Evolutionary conservation across 2,329 filamentous ascomycete species (phyloP), one percentile per base, ranked within the genome.

Genomic region (Hymenoscyphus occultus): DNA sequence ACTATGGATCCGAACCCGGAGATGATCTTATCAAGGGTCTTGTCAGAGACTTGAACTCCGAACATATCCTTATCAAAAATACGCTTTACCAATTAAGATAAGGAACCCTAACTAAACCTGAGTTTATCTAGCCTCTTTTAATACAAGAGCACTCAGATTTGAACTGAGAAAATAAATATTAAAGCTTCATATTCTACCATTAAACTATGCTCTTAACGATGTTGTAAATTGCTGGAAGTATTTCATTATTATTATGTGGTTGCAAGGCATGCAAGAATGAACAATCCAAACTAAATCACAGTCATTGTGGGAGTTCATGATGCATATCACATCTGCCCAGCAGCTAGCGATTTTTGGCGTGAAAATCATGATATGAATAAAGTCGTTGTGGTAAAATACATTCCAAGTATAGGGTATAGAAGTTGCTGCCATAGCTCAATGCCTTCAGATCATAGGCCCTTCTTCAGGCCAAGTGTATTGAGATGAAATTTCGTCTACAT

Each of bases 81-180:
- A 51, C 12, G 45, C 45, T 51, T 51, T 51, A 51, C 45, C 45
- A 51, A 51, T 51, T 51, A 51, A 51, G 45, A 2, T 22, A 51
- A 51, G 45, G 19, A 51, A 59, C 16, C 19, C 22, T 59, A 39
- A 59, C 16, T 59, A 59, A n/a, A 39, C 32, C 32, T 35, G 32
- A 35, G 32, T 35, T 35, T 35, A 35, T 35, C 32, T 35, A 35
- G 32, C 32, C 32, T 35, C 7, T 35, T 35, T 35, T 35, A 35
- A 35, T 9, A 35, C 57, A 59, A 63, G 61, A 63, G 61, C 61
- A 63, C 61, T 63, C 54, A 57, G 61, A 63, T 35, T 63, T 58
- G 61, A 63, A 63, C 61, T 57, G 54, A 63, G 54, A 63, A 6
- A 16, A 58, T 40, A 45, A 63, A 63, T 48, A 22, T 63, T 63